phyloP scores from a whole-genome alignment of 495 filamentous ascomycete species.

The Neurospora tetrasperma region DNA sequence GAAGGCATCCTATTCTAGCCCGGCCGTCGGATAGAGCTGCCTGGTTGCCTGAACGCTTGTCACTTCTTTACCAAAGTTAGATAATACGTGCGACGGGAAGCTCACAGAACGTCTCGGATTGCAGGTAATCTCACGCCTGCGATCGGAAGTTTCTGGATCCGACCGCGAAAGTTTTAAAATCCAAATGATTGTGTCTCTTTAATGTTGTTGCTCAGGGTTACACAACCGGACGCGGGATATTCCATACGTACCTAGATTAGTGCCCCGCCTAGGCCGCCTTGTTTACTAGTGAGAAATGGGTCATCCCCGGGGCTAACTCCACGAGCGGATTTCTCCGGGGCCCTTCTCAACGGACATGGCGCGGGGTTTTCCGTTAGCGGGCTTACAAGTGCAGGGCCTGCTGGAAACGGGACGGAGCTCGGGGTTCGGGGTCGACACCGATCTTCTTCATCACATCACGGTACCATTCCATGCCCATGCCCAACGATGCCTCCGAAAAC shows the following conservation, averaged over 20 bases:
- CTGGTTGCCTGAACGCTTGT: background rate
- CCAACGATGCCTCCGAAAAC: background rate
- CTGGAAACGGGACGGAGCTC: background rate
- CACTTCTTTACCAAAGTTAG: background rate
- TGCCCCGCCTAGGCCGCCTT: background rate
- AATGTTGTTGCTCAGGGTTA: background rate
- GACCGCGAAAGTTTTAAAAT: background rate
- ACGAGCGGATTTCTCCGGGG: background rate
- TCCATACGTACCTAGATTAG: background rate
- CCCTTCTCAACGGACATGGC: background rate
- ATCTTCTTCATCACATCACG: background rate
- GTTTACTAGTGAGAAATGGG: background rate
- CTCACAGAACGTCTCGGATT: background rate
- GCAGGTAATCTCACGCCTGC: background rate
- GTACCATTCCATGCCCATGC: background rate
- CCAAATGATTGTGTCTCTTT: background rate
- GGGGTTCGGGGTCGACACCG: background rate
- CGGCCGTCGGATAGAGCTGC: background rate
- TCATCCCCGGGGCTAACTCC: background rate
- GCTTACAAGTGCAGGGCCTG: background rate
- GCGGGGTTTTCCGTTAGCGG: background rate
- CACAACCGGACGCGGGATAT: background rate
- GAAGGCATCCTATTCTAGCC: background rate
- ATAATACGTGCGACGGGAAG: background rate
- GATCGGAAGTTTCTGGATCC: background rate